Evolutionary conservation across 2,329 filamentous ascomycete genomes (phyloP), one percentile per base, ranked within the genome.

Genomic region (Penicillium digitatum): DNA sequence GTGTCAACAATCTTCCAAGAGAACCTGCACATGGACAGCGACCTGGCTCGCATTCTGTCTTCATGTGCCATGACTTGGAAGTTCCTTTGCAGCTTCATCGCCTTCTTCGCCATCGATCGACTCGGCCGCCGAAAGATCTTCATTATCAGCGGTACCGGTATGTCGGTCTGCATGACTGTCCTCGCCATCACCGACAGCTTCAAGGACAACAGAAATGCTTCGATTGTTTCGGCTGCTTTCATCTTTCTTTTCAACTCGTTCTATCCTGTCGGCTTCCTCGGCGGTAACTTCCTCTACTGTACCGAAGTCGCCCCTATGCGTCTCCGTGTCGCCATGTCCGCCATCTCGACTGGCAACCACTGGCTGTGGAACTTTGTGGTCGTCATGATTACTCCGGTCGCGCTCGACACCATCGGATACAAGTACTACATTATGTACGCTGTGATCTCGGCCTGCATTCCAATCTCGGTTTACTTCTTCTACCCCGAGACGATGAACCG

Each of bases 141-240:
- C 73, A 81, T 82, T 56, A 72, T 81, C 63, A 78, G 75, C 39
- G 81, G 79, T 20, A 61, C 65, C 1, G 80, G 81, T 48, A 84
- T 83, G 81, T 73, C 77, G 3, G 65, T 72, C 20, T 83, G 80
- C 68, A 83, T 84, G 81, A 62, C 78, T 16, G 78, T 88, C 34
- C 64, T 79, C 5, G 70, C 75, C 5, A 65, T 76, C 42, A 71
- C 63, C 14, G 73, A 58, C 48, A 69, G 69, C 31, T 76, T 72
- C 50, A 56, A 69, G 22, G 63, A 52, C 6, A 63, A 62, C 46
- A 39, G 52, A 27, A 52, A 27, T 1, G 57, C 54, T 1, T 61
- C 63, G 1, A 48, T 63, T 14, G 53, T 59, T 0, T 64, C 60
- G 1, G 63, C 60, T 0, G 55, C 58, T 14, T 64, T 65, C 46